Base-by-base conservation (phyloP, 306 rosid species). In the Coriaria nepalensis region DNA sequence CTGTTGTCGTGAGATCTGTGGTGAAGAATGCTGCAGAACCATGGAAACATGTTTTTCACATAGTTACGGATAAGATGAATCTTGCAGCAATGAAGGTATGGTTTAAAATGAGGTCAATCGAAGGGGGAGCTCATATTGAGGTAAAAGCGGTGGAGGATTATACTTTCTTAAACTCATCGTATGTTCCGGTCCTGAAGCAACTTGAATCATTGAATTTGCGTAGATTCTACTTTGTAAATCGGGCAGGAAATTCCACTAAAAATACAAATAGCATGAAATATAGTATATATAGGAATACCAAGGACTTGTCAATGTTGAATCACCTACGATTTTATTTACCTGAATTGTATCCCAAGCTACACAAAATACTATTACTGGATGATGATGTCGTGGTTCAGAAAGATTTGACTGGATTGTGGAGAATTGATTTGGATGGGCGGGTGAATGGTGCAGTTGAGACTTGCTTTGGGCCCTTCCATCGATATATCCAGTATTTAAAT, bases 11-110 rank as follows among this genome's bases (percentile, higher is more conserved):
- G 64, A 74, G 92, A 66, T 92, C 98, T 40, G 85, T 75, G 64
- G 94, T 92, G 54, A 82, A 75, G 69, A 92, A 85, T 62, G 93
- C 98, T 14, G 34, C 2, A 9, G 98, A 92, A 66, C 98, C 98
- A 37, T 85, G 87, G 94, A 85, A 75, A 68, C 98, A 92, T 75
- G 96, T 85, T 60, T 73, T 92, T 62, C 98, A 92, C 50, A 64
- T 92, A 8, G 96, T 92, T 59, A 77, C 98, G 0, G 92, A 85
- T 58, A 77, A 83, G 79, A 92, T 92, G 98, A 81, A 85, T 72
- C 78, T 92, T 69, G 98, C 85, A 10, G 96, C 98, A 13, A 92
- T 82, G 95, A 92, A 85, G 73, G 96, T 92, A 45, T 92, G 98
- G 98, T 92, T 92, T 63, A 85, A 79, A 75, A 92, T 92, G 92